These are phyloP conservation scores for Penicillium daleae DNA, from an alignment of 495 filamentous ascomycete genomes.

Conservation along the genomic window DNA sequence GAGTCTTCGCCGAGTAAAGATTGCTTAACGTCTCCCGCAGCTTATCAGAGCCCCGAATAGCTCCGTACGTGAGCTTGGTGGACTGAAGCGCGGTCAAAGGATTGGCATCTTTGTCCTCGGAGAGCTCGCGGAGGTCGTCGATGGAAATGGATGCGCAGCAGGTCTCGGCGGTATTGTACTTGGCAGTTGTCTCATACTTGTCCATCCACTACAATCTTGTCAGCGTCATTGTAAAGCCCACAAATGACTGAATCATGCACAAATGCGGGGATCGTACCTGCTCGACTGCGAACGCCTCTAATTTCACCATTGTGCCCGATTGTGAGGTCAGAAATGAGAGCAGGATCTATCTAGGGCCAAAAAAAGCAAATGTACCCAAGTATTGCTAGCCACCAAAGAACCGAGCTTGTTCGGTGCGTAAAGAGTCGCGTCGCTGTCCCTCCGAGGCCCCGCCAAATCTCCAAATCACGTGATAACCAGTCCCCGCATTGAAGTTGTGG, in stretches of 20 bases:
- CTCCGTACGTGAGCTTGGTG: conserved; percentile 67
- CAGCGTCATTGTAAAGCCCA: conserved; percentile 4
- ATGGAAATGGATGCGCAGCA: conserved; percentile 83
- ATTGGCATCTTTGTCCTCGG: conserved; percentile 52
- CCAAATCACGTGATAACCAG: conserved; percentile 8
- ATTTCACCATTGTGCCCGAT: conserved; percentile 60
- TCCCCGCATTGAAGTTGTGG: conserved; percentile 8
- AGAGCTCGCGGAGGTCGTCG: conserved; percentile 65
- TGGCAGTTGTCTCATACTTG: conserved; percentile 71
- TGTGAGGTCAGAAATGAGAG: not conserved
- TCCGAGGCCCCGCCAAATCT: conserved; percentile 7
- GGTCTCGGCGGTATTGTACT: conserved; percentile 86
- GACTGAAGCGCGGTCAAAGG: conserved; percentile 44
- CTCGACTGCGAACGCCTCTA: conserved; percentile 77
- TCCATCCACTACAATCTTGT: conserved; percentile 79
- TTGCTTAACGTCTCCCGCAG: conserved; percentile 65
- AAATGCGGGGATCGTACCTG: conserved; percentile 54
- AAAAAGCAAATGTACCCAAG: not conserved
- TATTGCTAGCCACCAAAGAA: not conserved
- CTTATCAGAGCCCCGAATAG: conserved; percentile 69
- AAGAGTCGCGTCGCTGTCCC: not conserved
- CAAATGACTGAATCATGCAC: conserved; percentile 5
- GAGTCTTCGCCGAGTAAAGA: conserved; percentile 63
- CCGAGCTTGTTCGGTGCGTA: not conserved
- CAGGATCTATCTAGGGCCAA: too few species aligned